These are phyloP conservation scores for Aspergillus texensis DNA, from an alignment of 2,329 filamentous ascomycete species.

Conservation along the genomic window DNA sequence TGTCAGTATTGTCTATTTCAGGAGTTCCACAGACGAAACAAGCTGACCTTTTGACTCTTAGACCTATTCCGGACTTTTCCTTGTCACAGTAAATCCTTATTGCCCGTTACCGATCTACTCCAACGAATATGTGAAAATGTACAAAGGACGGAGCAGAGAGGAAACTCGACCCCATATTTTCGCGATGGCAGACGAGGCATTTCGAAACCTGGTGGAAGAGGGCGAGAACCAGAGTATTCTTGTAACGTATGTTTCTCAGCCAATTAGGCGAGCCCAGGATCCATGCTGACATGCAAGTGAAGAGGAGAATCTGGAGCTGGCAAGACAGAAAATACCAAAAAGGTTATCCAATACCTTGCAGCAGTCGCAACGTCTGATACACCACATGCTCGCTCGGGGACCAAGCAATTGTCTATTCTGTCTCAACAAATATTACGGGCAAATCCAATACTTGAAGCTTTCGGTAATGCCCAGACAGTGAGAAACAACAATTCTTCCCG, in stretches of 20 bases:
- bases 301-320: constrained; percentile 93
- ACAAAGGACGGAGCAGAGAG: constrained; percentile 85
- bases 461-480: constrained; percentile 97
- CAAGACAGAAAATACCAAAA: constrained; percentile 99
- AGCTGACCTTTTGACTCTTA: constrained; percentile 37
- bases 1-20: constrained; percentile 43
- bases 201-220: constrained; percentile 92
- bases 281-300: constrained; percentile 1
- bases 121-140: constrained; percentile 98
- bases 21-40: background rate
- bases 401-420: constrained; percentile 75
- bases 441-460: constrained; percentile 96
- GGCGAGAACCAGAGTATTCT: constrained; percentile 96
- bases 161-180: constrained; percentile 98
- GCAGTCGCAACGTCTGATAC: constrained; percentile 87
- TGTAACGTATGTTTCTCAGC: constrained; percentile 65
- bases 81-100: constrained; percentile 97
- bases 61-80: constrained; percentile 94
- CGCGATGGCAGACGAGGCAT: constrained; percentile 95
- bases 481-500: constrained; percentile 98
- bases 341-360: constrained; percentile 97
- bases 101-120: constrained; percentile 92
- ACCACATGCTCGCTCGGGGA: constrained; percentile 60
- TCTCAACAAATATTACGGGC: constrained; percentile 95
- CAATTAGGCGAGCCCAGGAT: background rate